Evolutionary conservation across 345 rosid species (phyloP).

Genomic region (Limnanthes douglasii): DNA sequence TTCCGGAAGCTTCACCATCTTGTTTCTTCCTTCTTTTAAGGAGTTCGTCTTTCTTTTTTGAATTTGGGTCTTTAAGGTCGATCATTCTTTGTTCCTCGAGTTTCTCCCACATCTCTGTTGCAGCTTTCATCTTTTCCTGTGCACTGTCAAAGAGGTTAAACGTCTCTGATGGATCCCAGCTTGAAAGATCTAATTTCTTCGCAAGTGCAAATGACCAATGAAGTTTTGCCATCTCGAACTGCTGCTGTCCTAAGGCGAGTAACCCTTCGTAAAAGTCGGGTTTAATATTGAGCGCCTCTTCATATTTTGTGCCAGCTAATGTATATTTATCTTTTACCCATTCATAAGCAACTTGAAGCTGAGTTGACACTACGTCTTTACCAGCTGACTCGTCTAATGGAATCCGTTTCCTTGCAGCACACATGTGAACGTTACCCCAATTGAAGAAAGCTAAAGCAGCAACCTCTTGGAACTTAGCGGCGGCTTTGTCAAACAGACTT

Average conservation of each 20-base stretch:
- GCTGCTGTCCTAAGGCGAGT: conserved; percentile 91
- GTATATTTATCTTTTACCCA: conserved; percentile 89
- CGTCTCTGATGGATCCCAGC: conserved; percentile 73
- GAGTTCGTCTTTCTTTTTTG: conserved; percentile 60
- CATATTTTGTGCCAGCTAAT: conserved; percentile 68
- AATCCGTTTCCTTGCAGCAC: conserved; percentile 92
- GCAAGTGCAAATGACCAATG: conserved; percentile 84
- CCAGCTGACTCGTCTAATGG: conserved; percentile 84
- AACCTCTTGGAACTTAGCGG: conserved; percentile 92
- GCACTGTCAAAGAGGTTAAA: conserved; percentile 67
- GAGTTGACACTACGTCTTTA: conserved; percentile 42
- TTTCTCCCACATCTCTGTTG: conserved; percentile 97
- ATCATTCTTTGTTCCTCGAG: conserved; percentile 63
- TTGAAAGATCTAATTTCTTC: conserved; percentile 56
- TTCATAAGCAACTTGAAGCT: conserved; percentile 76
- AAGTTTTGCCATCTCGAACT: conserved; percentile 97
- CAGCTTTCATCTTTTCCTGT: conserved; percentile 83
- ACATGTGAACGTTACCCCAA: conserved; percentile 99
- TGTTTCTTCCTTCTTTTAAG: conserved; percentile 56
- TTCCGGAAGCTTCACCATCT: conserved; percentile 29
- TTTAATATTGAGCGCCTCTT: conserved; percentile 65
- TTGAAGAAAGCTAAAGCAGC: conserved; percentile 94
- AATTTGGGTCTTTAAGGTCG: conserved; percentile 58
- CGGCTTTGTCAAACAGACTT: conserved; percentile 75
- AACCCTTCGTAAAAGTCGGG: conserved; percentile 94